Evolutionary conservation across 768 basidiomycete species (phyloP), one percentile per base, ranked within the genome.

Genomic region (Trametes elegans): DNA sequence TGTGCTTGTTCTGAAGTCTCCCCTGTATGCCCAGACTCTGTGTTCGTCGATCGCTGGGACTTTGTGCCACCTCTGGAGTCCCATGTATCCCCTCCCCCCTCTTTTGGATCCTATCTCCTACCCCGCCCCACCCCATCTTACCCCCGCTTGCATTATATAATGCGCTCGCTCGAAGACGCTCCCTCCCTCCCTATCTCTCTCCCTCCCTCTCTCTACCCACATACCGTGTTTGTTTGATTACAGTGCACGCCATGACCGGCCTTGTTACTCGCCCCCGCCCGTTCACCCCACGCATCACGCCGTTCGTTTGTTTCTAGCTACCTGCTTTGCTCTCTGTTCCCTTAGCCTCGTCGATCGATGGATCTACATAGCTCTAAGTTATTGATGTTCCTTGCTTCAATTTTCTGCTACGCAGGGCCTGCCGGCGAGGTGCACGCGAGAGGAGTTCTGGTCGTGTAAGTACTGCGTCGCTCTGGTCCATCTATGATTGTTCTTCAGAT

Each of bases 1-100:
- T 92, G 39, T 85, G 83, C 66, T 68, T 92, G 68, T 90, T 92
- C 73, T 89, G n/a, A 64, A 69, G 19, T 23, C 13, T 21, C 34
- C 13, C n/a, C 38, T n/a, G n/a, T n/a, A n/a, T n/a, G n/a, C n/a
- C n/a, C n/a, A n/a, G n/a, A n/a, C n/a, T n/a, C n/a, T n/a, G n/a
- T n/a, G n/a, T n/a, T n/a, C n/a, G n/a, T n/a, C n/a, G n/a, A n/a
- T n/a, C n/a, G n/a, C n/a, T n/a, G n/a, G n/a, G n/a, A n/a, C n/a
- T n/a, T n/a, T n/a, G n/a, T n/a, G n/a, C n/a, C n/a, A n/a, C n/a
- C n/a, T n/a, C 13, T n/a, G 11, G 34, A 11, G 32, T 8, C 26
- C 11, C 31, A 39, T 29, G 34, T n/a, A 16, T 13, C 19, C 31
- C 8, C 36, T 7, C 28, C 14, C 35, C 5, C 31, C 5, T 4